phyloP scores from a whole-genome alignment of 768 basidiomycete genomes.

The Leccinellum rugosiceps region DNA sequence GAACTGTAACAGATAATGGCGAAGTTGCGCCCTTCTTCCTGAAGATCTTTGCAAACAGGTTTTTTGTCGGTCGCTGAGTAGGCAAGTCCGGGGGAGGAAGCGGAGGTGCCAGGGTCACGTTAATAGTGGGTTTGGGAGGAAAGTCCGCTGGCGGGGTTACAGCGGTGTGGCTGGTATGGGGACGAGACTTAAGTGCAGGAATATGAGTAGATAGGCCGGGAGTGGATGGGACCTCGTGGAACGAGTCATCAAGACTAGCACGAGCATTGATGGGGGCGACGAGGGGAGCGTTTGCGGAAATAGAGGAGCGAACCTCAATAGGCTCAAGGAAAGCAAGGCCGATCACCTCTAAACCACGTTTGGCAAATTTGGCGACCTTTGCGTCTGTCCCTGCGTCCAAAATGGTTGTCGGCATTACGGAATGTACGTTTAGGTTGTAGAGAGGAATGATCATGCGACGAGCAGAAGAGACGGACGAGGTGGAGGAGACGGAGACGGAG shows the following conservation, averaged over 20 bases:
- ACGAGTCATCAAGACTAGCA: conserved; percentile 27
- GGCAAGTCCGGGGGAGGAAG: conserved; percentile 12
- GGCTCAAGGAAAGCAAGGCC: conserved; percentile 79
- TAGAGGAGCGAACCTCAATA: conserved; percentile 60
- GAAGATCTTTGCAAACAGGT: conserved; percentile 69
- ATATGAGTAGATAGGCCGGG: conserved; percentile 2
- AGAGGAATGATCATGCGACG: conserved; percentile 81
- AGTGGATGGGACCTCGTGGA: conserved; percentile 14
- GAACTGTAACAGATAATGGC: conserved; percentile 20
- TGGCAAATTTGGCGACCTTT: conserved; percentile 75
- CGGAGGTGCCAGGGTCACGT: conserved; percentile 15
- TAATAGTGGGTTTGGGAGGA: conserved; percentile 9
- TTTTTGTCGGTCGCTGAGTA: conserved; percentile 47
- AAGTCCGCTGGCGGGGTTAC: neutral
- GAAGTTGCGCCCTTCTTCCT: conserved; percentile 44
- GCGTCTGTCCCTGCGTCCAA: conserved; percentile 88
- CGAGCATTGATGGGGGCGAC: conserved; percentile 21
- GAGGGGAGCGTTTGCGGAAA: conserved; percentile 8
- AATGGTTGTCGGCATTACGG: conserved; percentile 81
- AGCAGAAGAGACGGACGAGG: conserved; percentile 41
- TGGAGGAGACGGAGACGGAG: conserved; percentile 39
- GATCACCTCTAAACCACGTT: conserved; percentile 72
- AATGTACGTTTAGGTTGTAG: conserved; percentile 86
- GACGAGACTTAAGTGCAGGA: conserved; percentile 5
- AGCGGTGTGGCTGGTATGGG: conserved; percentile 1